Base-by-base conservation (phyloP, 495 filamentous ascomycete genomes). In the Evernia prunastri region DNA sequence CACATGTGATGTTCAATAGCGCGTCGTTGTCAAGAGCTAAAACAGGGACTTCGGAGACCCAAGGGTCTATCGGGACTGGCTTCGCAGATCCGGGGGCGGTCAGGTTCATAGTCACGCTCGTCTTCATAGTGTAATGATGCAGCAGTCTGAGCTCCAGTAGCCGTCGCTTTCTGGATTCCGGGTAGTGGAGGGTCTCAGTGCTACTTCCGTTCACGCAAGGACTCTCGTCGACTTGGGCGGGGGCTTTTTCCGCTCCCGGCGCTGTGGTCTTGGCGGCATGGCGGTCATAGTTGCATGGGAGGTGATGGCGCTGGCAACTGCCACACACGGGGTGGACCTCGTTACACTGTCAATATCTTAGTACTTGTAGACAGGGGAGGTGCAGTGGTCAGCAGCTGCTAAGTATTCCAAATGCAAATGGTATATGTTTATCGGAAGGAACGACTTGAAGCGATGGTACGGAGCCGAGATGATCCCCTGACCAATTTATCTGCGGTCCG, bases 241-340 rank as follows among this genome's bases (percentile, higher is more conserved):
- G n/a, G n/a, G n/a, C n/a, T n/a, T n/a, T n/a, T n/a, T n/a, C n/a
- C n/a, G n/a, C n/a, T n/a, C n/a, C n/a, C n/a, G n/a, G n/a, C n/a
- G n/a, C n/a, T n/a, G n/a, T n/a, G n/a, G 40, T 56, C 33, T 45
- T 56, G 56, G 58, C 58, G 31, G 18, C 54, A 13, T 4, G 68
- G 43, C 45, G 61, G 20, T 64, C 65, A 47, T 67, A 79, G 12
- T 68, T 58, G 63, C 77, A 79, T 6, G 69, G 65, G 7, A 76
- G 45, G 10, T 69, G 65, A 64, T 77, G 72, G 9, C 76, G 72
- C 12, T 66, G 63, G 62, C 77, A 79, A 58, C 69, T 70, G 60
- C 72, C 66, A 54, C 77, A 79, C 1, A 71, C 56, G 13, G 77
- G 77, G n/a, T 74, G 70, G 58, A 66, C 66, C 59, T 79, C 77